Evolutionary conservation across 2,329 filamentous ascomycete species (phyloP), one percentile per base, ranked within the genome.

Genomic region (Aureobasidium sp.): DNA sequence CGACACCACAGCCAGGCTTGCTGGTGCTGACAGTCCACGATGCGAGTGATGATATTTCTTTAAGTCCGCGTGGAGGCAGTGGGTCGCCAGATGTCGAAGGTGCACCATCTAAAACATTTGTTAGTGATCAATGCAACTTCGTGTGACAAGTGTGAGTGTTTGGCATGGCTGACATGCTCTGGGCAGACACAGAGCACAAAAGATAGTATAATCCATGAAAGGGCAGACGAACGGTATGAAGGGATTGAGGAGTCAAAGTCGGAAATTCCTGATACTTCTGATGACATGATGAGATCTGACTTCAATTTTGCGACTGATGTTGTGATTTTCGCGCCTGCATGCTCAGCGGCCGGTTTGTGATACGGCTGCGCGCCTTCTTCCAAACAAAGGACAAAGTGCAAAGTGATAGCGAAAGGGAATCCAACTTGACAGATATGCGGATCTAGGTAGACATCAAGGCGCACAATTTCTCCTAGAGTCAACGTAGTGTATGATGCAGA

Each of bases 31-130:
- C 89, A 12, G 88, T 92, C 80, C 91, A 93, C 66, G 87, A 88
- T 36, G 89, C 90, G 24, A 94, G 81, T 65, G 91, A 92, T 68
- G 88, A 90, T 71, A 94, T 93, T 72, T 94, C 90, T 72, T 92
- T 92, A 65, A 93, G 78, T 47, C 77, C 73, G 1, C 75, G 70
- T 13, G 78, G 78, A 52, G 64, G 77, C 69, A 68, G 34, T 5
- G 48, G 57, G 6, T 50, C 44, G 6, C 53, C 55, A 20, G 41
- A n/a, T 5, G 43, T 39, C 1, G 55, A 59, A 7, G 20, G 43
- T 7, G 55, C 43, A 5, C 55, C 55, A 59, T 59, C 55, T 59
- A 17, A 5, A 24, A 47, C 26, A 27, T 6, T 8, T 27, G 55
- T 59, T 29, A 59, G 43, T 24, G 15, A 1, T 46, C n/a, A 13